Conservation (phyloP, 2,329 filamentous ascomycete genomes). For the Dactylonectria estremocensis region DNA sequence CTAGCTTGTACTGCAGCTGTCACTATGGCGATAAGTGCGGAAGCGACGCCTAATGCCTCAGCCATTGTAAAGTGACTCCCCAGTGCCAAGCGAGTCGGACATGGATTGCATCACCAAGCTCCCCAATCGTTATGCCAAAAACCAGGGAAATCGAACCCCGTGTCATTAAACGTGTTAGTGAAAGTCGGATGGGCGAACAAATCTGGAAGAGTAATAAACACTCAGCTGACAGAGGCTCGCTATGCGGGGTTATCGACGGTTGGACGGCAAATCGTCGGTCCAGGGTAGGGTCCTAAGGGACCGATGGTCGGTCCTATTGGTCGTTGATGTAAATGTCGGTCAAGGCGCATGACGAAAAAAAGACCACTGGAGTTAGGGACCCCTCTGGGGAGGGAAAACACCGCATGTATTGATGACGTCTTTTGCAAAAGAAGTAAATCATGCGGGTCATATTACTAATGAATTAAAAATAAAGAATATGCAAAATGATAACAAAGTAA, state of each 20-base stretch:
- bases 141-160: neutral
- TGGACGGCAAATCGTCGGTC: neutral
- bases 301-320: too few relatives aligned
- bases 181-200: neutral
- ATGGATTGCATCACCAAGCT: neutral
- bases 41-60: neutral
- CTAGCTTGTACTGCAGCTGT: constrained; percentile 7
- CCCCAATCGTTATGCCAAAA: neutral
- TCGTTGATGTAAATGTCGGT: too few relatives aligned
- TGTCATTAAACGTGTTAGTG: neutral
- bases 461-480: too few relatives aligned
- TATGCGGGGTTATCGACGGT: neutral
- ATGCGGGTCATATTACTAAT: too few relatives aligned
- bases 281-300: too few relatives aligned
- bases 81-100: neutral
- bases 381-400: too few relatives aligned
- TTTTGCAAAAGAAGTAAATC: too few relatives aligned
- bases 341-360: too few relatives aligned
- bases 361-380: too few relatives aligned
- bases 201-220: neutral
- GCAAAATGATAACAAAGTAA: too few relatives aligned
- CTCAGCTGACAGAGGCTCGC: neutral
- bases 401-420: too few relatives aligned
- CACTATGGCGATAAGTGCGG: constrained; percentile 14
- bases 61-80: neutral